Evolutionary conservation across 805 yeast species (phyloP).

Genomic region (Candida pseudoglaebosa): DNA sequence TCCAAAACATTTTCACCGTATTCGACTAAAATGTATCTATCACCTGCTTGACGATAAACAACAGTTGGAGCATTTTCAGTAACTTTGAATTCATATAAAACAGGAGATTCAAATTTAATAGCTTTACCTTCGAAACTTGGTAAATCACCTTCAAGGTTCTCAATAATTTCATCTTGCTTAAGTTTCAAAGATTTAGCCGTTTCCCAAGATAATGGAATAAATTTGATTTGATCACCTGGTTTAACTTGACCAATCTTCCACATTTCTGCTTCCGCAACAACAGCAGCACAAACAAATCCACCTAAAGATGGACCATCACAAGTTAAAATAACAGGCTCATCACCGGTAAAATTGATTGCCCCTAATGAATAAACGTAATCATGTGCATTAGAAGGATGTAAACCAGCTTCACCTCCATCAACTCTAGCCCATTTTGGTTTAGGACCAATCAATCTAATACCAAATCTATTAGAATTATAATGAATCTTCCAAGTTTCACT

Average conservation of each 20-base stretch:
- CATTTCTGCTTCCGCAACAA: constrained; percentile 92
- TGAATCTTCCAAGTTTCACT: constrained; percentile 86
- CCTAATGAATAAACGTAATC: constrained; percentile 96
- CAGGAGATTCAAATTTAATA: constrained; percentile 59
- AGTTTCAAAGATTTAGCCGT: constrained; percentile 62
- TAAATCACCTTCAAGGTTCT: constrained; percentile 41
- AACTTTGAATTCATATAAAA: constrained; percentile 51
- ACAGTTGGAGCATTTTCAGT: constrained; percentile 60
- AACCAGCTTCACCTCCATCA: constrained; percentile 97
- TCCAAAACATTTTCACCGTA: constrained; percentile 89
- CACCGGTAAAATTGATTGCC: constrained; percentile 97
- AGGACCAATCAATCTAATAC: constrained; percentile 91
- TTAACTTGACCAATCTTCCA: constrained; percentile 98
- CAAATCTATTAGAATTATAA: constrained; percentile 95
- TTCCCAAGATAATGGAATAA: constrained; percentile 71
- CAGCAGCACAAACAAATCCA: constrained; percentile 96
- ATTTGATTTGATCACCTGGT: constrained; percentile 84
- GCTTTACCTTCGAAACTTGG: constrained; percentile 23
- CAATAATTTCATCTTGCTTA: constrained; percentile 56
- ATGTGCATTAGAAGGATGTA: constrained; percentile 98
- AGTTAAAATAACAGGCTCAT: constrained; percentile 94
- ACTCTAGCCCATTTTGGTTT: constrained; percentile 95
- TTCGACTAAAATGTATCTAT: constrained; percentile 85
- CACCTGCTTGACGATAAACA: constrained; percentile 95
- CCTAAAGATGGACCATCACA: constrained; percentile 98